A percentile compares a stretch with the other conserved stretches of the same genome.
Conservation (phyloP, 1,139 yeast genomes). For the Candida buenavistaensis region DNA sequence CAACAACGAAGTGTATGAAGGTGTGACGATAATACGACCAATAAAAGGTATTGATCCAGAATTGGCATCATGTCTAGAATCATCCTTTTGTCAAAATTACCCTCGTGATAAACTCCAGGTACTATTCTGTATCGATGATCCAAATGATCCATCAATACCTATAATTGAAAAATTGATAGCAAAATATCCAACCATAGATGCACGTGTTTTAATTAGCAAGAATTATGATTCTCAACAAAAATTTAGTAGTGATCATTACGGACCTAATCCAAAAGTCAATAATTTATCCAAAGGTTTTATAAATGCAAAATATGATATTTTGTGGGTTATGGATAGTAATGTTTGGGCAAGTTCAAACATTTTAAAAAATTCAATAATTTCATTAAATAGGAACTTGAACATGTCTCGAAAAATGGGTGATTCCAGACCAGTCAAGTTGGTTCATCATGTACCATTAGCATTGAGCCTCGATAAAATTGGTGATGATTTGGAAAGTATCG, state of each 20-base stretch:
- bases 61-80: conserved; percentile 63
- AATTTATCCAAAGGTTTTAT: conserved; percentile 78
- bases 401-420: conserved; percentile 39
- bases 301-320: conserved; percentile 65
- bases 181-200: conserved; percentile 58
- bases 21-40: conserved; percentile 82
- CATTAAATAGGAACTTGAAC: conserved; percentile 49
- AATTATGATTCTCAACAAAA: conserved; percentile 25
- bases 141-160: conserved; percentile 63
- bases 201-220: conserved; percentile 55
- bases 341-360: conserved; percentile 76
- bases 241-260: conserved; percentile 49
- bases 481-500: conserved; percentile 21
- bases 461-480: conserved; percentile 30
- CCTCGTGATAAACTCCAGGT: conserved; percentile 62
- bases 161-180: conserved; percentile 51
- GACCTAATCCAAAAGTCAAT: conserved; percentile 90
- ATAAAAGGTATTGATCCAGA: conserved; percentile 84
- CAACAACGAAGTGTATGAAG: conserved; percentile 36
- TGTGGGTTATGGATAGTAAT: conserved; percentile 90
- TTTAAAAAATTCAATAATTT: conserved; percentile 61
- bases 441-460: conserved; percentile 80
- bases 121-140: conserved; percentile 71
- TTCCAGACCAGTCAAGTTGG: conserved; percentile 55
- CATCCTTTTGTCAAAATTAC: conserved; percentile 69